Evolutionary conservation across 2,329 filamentous ascomycete species (phyloP), one percentile per base, ranked within the genome.

Genomic region (Pseudogymnoascus sp.): DNA sequence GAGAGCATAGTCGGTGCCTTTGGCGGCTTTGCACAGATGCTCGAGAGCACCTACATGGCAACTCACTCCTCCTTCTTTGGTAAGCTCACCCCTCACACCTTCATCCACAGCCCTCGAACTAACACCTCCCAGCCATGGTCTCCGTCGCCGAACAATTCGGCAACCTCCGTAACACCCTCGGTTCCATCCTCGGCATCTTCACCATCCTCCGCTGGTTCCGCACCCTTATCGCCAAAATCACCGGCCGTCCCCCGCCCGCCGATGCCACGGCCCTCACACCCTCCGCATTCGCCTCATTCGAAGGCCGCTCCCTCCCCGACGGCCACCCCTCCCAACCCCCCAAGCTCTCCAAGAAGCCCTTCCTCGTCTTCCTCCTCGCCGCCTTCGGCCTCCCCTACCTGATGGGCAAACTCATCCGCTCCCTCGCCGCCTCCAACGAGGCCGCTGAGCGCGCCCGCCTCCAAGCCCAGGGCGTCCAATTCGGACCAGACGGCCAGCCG

Each of bases 11-110:
- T 99, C 13, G 91, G 91, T 23, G 93, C 95, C 2, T 99, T 99
- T 79, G 93, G 93, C 19, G 95, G 96, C 0, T 97, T 99, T 74
- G 91, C 96, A 11, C 95, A 99, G 79, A 99, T 99, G 95, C 83
- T 99, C 28, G 95, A 99, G 78, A 97, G 95, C 80, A 97, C 95
- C 10, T 99, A 97, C 72, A 99, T 99, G 96, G 95, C 96, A 31
- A 99, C 95, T 0, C 95, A 99, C 77, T 97, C 93, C 5, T 96
- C 91, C 62, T 99, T 99, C 77, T 99, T 97, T 72, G 93, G 92
- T 96, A 83, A 71, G 88, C 77, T 13, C 61, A n/a, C 33, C 62
- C 50, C 62, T 70, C 68, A 15, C 36, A n/a, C 63, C 57, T 62
- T 13, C 6, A 61, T 28, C 28, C 33, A 23, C 21, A 35, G 19